Conservation (phyloP, 345 rosid genomes). For the Populus ilicifolia region DNA sequence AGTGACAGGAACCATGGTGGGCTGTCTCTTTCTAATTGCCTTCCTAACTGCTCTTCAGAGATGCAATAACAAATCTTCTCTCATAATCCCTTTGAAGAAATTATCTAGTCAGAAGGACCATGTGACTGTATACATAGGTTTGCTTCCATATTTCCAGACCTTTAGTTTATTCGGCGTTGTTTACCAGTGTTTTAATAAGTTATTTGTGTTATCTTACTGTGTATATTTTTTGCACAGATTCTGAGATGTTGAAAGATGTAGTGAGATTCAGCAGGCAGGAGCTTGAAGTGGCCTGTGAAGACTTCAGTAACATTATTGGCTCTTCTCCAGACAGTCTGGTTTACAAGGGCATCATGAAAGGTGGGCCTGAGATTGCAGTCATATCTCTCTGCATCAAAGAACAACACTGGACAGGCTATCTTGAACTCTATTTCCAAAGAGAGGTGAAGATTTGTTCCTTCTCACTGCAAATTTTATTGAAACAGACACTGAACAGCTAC, state of each 20-base stretch:
- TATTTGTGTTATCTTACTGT: neutral
- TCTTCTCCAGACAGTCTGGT: slow-evolving; percentile 88
- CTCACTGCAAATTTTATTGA: neutral
- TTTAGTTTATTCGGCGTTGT: neutral
- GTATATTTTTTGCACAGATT: slow-evolving; percentile 43
- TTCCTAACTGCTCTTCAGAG: slow-evolving; percentile 59
- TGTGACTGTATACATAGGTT: slow-evolving; percentile 65
- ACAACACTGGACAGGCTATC: slow-evolving; percentile 89
- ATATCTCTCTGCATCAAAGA: slow-evolving; percentile 83
- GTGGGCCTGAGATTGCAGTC: slow-evolving; percentile 95
- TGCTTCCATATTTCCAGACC: slow-evolving; percentile 21
- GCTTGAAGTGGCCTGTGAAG: slow-evolving; percentile 98
- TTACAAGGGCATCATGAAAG: slow-evolving; percentile 85
- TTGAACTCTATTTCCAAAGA: slow-evolving; percentile 88
- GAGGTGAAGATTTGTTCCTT: slow-evolving; percentile 51
- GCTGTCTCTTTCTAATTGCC: slow-evolving; percentile 56
- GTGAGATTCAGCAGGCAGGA: slow-evolving; percentile 83
- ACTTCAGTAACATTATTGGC: slow-evolving; percentile 96
- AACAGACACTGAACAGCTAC: slow-evolving; percentile 1
- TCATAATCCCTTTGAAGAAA: slow-evolving; percentile 96
- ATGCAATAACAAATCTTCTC: slow-evolving; percentile 70
- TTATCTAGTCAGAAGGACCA: slow-evolving; percentile 76
- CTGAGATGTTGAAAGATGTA: slow-evolving; percentile 78
- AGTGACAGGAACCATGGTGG: slow-evolving; percentile 77
- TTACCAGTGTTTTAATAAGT: neutral